Conservation (phyloP, 2,329 filamentous ascomycete species). For the Exophiala aquamarina region DNA sequence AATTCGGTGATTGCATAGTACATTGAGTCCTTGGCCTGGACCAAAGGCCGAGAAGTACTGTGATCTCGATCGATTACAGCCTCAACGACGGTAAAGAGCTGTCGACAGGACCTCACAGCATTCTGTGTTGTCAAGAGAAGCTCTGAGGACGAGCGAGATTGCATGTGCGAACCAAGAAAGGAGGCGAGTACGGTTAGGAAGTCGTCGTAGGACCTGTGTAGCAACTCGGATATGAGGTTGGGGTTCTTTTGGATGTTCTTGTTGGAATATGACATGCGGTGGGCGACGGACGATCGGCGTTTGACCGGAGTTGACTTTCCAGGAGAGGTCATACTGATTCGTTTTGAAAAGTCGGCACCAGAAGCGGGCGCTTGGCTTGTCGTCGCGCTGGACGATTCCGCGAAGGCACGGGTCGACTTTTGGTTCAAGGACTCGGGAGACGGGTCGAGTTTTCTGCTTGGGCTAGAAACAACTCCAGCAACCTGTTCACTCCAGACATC, state of each 20-base stretch:
- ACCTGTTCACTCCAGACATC: slow-evolving; percentile 72
- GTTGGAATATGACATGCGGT: slow-evolving; percentile 73
- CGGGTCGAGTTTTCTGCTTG: slow-evolving; percentile 30
- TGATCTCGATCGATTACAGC: slow-evolving; percentile 77
- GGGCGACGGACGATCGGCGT: slow-evolving; percentile 58
- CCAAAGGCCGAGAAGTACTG: slow-evolving; percentile 64
- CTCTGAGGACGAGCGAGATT: slow-evolving; percentile 86
- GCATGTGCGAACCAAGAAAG: slow-evolving; percentile 89
- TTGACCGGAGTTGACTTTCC: slow-evolving; percentile 31
- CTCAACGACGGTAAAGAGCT: slow-evolving; percentile 76
- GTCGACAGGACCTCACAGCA: slow-evolving; percentile 77
- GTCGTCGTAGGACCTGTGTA: slow-evolving; percentile 77
- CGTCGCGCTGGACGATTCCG: slow-evolving; percentile 5
- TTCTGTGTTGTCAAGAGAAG: slow-evolving; percentile 79
- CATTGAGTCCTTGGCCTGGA: slow-evolving; percentile 71
- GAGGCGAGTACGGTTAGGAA: slow-evolving; percentile 90
- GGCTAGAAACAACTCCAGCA: slow-evolving; percentile 32
- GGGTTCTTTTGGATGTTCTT: slow-evolving; percentile 63
- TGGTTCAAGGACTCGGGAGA: slow-evolving; percentile 4
- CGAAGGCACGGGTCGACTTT: slow-evolving; percentile 2
- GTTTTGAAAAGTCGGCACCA: slow-evolving; percentile 2
- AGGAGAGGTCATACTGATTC: slow-evolving; percentile 18
- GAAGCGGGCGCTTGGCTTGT: no score
- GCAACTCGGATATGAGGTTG: slow-evolving; percentile 78
- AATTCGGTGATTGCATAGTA: slow-evolving; percentile 77